phyloP scores from a whole-genome alignment of 257 asterid genomes.

The Verbena officinalis region DNA sequence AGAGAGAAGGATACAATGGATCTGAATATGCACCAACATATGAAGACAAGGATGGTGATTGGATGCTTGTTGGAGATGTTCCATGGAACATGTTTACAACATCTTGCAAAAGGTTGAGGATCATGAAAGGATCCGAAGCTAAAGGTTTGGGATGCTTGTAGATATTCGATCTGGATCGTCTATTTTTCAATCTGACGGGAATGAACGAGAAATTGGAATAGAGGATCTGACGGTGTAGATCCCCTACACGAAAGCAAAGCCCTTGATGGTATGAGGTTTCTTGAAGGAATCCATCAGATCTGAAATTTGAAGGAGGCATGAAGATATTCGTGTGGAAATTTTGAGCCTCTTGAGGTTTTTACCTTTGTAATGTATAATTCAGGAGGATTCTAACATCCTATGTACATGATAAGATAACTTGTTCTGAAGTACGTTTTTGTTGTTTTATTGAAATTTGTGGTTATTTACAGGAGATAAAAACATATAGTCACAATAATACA shows the following conservation, averaged over 20 bases:
- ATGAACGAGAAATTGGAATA: too few relatives aligned
- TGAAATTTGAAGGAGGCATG: neutral
- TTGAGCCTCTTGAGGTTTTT: neutral
- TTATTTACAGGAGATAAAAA: constrained; percentile 20
- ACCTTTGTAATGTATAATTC: neutral
- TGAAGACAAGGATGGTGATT: constrained; percentile 65
- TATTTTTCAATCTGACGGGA: too few relatives aligned
- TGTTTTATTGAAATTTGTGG: neutral
- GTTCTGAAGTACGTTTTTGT: constrained; percentile 3
- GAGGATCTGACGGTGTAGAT: too few relatives aligned
- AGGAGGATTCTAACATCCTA: constrained; percentile 7
- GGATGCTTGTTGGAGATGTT: constrained; percentile 86
- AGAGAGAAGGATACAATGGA: constrained; percentile 60
- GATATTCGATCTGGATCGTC: neutral
- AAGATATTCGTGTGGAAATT: neutral
- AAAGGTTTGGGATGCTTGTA: constrained; percentile 53
- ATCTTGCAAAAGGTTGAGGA: constrained; percentile 78
- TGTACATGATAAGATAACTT: constrained; percentile 32
- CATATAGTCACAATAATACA: neutral
- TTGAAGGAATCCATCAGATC: neutral
- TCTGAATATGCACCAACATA: constrained; percentile 63
- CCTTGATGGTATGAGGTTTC: neutral
- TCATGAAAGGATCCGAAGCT: constrained; percentile 80
- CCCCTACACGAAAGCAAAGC: neutral
- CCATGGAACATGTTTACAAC: constrained; percentile 89